These are phyloP conservation scores for Telopea speciosissima DNA, from an alignment of 177 flowering plant species.

Conservation along the genomic window DNA sequence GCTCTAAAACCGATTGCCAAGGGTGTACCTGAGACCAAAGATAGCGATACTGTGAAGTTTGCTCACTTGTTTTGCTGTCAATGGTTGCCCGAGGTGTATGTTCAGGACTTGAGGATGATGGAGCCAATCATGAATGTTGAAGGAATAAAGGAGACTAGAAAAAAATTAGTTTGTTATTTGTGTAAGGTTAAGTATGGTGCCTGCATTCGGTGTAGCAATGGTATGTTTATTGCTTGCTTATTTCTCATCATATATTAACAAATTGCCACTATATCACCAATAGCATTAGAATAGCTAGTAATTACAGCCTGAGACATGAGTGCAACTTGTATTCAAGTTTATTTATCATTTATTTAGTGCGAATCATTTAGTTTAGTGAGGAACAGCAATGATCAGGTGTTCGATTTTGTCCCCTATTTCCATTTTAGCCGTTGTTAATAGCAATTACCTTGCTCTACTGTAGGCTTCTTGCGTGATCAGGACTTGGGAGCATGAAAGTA, in stretches of 20 bases:
- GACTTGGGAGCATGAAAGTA: background rate
- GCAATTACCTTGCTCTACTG: background rate
- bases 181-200: slow-evolving; percentile 89
- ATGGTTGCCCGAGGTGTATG: slow-evolving; percentile 89
- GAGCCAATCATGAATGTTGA: slow-evolving; percentile 76
- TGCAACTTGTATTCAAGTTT: background rate
- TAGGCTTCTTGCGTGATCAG: background rate
- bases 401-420: background rate
- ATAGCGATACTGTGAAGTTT: slow-evolving; percentile 35
- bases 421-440: background rate
- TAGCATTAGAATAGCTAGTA: too few relatives aligned
- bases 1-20: slow-evolving; percentile 61
- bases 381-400: background rate
- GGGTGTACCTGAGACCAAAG: slow-evolving; percentile 19
- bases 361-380: background rate
- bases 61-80: slow-evolving; percentile 83
- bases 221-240: slow-evolving; percentile 48
- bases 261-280: background rate
- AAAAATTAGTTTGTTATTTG: slow-evolving; percentile 56
- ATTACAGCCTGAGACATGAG: too few relatives aligned
- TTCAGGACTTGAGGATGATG: slow-evolving; percentile 60
- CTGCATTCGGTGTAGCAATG: slow-evolving; percentile 91
- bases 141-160: slow-evolving; percentile 58
- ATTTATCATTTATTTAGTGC: background rate
- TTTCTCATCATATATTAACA: slow-evolving; percentile 10